Percentiles rank a stretch among this genome's conserved stretches.
phyloP scores from a whole-genome alignment of 2,329 filamentous ascomycete genomes.

The Talaromyces funiculosus region DNA sequence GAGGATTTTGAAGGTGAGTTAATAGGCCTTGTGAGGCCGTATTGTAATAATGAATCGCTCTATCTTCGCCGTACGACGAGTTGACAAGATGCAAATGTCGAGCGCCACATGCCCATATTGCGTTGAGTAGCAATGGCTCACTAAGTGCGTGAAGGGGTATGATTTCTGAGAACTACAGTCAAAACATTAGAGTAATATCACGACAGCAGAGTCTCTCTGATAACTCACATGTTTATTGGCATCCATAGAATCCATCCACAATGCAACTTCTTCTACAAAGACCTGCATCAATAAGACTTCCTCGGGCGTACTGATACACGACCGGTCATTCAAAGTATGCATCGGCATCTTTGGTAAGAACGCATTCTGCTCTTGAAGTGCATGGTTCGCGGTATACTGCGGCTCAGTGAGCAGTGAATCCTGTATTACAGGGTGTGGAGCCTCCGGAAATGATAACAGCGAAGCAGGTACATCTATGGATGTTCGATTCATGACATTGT shows the following conservation, averaged over 20 bases:
- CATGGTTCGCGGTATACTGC: conserved; percentile 18
- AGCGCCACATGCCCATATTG: conserved; percentile 81
- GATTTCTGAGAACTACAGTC: conserved; percentile 62
- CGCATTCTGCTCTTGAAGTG: conserved; percentile 23
- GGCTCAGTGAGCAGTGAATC: conserved; percentile 25
- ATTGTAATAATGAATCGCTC: conserved; percentile 77
- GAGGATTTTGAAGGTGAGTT: conserved; percentile 72
- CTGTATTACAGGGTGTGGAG: conserved; percentile 30
- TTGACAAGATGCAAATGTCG: conserved; percentile 71
- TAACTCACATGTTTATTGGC: conserved; percentile 61
- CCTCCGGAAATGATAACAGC: conserved; percentile 44
- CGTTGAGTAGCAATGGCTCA: conserved; percentile 83
- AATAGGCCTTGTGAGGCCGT: conserved; percentile 74
- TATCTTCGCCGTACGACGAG: conserved; percentile 65
- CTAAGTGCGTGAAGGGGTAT: conserved; percentile 77
- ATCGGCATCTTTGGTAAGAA: conserved; percentile 36
- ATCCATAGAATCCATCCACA: conserved; percentile 94
- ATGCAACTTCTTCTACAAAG: conserved; percentile 81
- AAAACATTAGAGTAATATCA: not conserved
- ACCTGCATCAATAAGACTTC: conserved; percentile 87
- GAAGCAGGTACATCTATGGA: conserved; percentile 44
- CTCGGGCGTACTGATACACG: conserved; percentile 67
- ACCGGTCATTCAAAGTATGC: conserved; percentile 44
- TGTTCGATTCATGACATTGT: conserved; percentile 36
- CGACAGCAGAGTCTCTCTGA: not conserved